Conservation (phyloP, 2,329 filamentous ascomycete species). For the Huntiella moniliformis region DNA sequence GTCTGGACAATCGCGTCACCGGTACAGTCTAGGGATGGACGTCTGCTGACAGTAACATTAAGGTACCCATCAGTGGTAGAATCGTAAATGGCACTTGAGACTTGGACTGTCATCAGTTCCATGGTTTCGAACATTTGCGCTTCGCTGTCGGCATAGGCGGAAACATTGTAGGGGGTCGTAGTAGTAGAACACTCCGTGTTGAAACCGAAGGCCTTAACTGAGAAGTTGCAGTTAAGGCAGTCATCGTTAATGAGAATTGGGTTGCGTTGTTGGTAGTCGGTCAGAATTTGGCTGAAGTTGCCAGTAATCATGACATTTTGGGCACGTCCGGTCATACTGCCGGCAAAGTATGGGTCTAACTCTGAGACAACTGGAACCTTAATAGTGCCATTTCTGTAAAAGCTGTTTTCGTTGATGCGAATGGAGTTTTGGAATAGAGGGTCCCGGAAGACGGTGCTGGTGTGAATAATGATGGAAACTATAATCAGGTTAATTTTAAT, state of each 20-base stretch:
- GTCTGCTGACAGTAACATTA: slow-evolving; percentile 9
- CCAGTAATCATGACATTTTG: slow-evolving; percentile 11
- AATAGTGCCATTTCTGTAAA: slow-evolving; percentile 8
- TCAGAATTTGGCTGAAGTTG: slow-evolving; percentile 10
- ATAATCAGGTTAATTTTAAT: not conserved
- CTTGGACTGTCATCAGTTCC: slow-evolving; percentile 1
- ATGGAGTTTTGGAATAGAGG: slow-evolving; percentile 11
- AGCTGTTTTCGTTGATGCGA: slow-evolving; percentile 6
- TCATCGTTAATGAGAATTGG: slow-evolving; percentile 10
- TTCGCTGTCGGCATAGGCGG: not conserved
- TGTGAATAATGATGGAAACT: slow-evolving; percentile 10
- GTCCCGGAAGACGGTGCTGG: slow-evolving; percentile 9
- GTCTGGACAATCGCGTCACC: slow-evolving; percentile 8
- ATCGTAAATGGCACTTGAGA: not conserved
- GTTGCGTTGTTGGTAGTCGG: slow-evolving; percentile 10
- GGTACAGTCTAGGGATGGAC: slow-evolving; percentile 6
- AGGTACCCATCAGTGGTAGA: slow-evolving; percentile 7
- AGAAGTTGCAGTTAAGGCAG: slow-evolving; percentile 11
- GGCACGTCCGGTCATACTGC: slow-evolving; percentile 6
- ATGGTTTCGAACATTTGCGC: slow-evolving; percentile 1
- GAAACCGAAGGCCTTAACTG: slow-evolving; percentile 10
- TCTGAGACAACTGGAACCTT: slow-evolving; percentile 4
- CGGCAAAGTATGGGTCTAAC: slow-evolving; percentile 8
- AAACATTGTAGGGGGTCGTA: slow-evolving; percentile 3
- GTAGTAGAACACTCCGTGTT: slow-evolving; percentile 2